Evolutionary conservation across 257 asterid genomes (phyloP).

Genomic region (Echium plantagineum): DNA sequence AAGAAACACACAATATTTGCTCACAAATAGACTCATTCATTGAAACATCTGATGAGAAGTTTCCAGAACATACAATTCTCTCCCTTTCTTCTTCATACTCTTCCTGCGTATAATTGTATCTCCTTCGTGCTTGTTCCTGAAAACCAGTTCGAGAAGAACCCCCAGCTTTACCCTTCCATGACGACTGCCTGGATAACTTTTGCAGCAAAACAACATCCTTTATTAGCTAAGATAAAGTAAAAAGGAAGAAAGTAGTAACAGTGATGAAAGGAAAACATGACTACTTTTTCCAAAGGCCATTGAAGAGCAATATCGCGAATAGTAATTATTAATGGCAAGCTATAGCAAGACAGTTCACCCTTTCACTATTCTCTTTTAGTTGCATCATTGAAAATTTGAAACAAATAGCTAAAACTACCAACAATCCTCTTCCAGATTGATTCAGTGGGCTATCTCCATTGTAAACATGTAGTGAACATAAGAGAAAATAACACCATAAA

Average conservation of each 20-base stretch:
- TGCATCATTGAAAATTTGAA: too few species aligned
- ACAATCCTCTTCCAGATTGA: too few species aligned
- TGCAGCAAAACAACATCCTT: slow-evolving; percentile 21
- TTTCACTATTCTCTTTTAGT: too few species aligned
- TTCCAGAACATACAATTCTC: slow-evolving; percentile 65
- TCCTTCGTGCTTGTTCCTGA: slow-evolving; percentile 80
- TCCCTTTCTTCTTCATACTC: slow-evolving; percentile 97
- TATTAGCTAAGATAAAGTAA: slow-evolving; percentile 23
- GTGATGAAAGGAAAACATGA: not conserved
- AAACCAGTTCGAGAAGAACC: slow-evolving; percentile 47
- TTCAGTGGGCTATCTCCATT: too few species aligned
- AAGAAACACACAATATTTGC: too few species aligned
- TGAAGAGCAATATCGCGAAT: not conserved
- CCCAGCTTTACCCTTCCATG: slow-evolving; percentile 35
- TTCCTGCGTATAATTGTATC: slow-evolving; percentile 78
- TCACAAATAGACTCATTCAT: not conserved
- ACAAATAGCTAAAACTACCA: too few species aligned
- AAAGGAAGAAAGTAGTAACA: not conserved
- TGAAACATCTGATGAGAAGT: slow-evolving; percentile 2
- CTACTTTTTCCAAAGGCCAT: not conserved
- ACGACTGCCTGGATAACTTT: slow-evolving; percentile 68
- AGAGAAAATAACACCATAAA: too few species aligned
- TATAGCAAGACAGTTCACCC: too few species aligned
- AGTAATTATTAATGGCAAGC: too few species aligned
- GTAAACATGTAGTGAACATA: too few species aligned